Evolutionary conservation across 345 rosid genomes (phyloP), one percentile per base, ranked within the genome.

Genomic region (Salix purpurea): DNA sequence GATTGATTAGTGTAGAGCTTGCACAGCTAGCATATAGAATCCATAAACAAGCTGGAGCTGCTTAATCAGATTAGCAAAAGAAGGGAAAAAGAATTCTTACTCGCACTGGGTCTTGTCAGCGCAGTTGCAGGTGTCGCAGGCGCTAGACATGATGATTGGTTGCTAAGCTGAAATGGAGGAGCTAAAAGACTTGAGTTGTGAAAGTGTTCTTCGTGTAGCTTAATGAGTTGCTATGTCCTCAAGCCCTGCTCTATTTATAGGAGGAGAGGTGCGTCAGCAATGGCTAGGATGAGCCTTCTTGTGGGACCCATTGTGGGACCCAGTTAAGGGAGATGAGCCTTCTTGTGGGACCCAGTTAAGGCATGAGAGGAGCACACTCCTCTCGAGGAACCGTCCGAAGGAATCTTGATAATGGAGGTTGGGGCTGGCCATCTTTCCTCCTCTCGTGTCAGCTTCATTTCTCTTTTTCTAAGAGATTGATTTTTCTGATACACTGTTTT

Each of bases 61-160:
- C 58, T 52, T 19, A 2, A 6, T 52, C 58, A 18, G 21, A 23
- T 54, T 54, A 4, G 26, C 16, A 21, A 10, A 26, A 48, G 7
- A n/a, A 40, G 44, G 44, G 44, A 0, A 10, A 11, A 10, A 11
- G 36, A 8, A 28, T 0, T 87, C 92, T 87, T 84, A 90, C 96
- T 56, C 86, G 74, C 96, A 94, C 89, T 90, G 87, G 90, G 83
- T 86, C 84, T 79, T 83, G 96, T 92, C 94, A 76, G 89, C 39
- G 84, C 98, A 94, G 90, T 86, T 88, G 67, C 98, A 94, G 92
- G 67, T 86, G 58, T 86, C 93, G 73, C 98, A 94, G 74, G 28
- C 80, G 91, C 44, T 72, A 30, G 96, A 91, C 98, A 94, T 94
- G 85, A 79, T 88, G 85, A 28, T 56, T 36, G 70, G 8, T 14